Conservation (phyloP, 228 moss, liverwort and hornwort species). For the Sphagnum magellanicum region DNA sequence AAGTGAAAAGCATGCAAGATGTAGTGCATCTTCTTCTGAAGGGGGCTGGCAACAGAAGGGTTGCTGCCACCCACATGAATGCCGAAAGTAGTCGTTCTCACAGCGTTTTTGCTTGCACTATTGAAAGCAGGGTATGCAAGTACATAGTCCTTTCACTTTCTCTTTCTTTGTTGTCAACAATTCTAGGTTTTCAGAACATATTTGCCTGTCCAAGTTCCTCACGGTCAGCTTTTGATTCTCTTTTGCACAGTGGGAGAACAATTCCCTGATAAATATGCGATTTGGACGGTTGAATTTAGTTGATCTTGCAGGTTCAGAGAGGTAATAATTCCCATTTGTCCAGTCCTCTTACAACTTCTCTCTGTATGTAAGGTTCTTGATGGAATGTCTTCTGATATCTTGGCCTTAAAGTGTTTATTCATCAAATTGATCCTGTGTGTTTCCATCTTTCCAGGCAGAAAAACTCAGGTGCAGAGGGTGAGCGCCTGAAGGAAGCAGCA, state of each 20-base stretch:
- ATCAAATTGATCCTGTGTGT: not conserved
- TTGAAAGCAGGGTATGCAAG: constrained; percentile 83
- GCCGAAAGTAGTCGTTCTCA: constrained; percentile 98
- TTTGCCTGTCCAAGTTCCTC: no score
- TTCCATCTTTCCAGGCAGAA: constrained; percentile 54
- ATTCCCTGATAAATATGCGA: constrained; percentile 80
- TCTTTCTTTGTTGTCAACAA: not conserved
- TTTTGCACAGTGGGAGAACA: constrained; percentile 70
- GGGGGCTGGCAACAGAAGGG: constrained; percentile 91
- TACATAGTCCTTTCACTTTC: not conserved
- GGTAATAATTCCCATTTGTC: constrained; percentile 17
- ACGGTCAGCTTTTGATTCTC: not conserved
- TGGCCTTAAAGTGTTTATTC: not conserved
- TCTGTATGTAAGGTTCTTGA: no score
- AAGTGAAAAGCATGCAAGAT: constrained; percentile 73
- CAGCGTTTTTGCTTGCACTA: constrained; percentile 91
- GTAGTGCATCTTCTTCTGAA: constrained; percentile 78
- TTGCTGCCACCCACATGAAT: constrained; percentile 95
- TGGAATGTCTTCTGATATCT: no score
- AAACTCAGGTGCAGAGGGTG: constrained; percentile 95
- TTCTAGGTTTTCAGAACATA: not conserved
- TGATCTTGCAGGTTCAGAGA: constrained; percentile 94
- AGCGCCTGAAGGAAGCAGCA: constrained; percentile 94
- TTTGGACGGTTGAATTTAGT: constrained; percentile 90
- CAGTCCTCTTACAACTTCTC: no score